Base-by-base conservation (phyloP, 305 asterid species). In the Rubia peregrina region DNA sequence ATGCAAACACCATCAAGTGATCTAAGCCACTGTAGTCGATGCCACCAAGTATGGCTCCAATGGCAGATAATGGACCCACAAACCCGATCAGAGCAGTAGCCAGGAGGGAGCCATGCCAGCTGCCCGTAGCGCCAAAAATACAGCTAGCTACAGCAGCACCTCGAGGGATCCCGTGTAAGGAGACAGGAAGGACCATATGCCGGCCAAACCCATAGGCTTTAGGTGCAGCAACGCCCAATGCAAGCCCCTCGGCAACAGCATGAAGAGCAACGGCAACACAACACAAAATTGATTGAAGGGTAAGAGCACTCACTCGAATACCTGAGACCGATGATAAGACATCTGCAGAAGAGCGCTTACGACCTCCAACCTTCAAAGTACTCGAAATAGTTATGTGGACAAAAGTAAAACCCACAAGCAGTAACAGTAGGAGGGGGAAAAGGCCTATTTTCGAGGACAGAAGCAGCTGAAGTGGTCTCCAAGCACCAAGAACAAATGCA, bases 71-170 rank as follows among this genome's bases (percentile, higher is more conserved):
- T 3, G 98, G 98, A 68, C 96, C 94, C 41, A 89, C 88, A 11
- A 88, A 84, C 48, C 97, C 98, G 0, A 93, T 77, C 0, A 90
- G 75, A 1, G 93, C 96, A 38, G 97, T 89, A 1, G 97, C 92
- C 13, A 89, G 49, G 5, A 93, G 89, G 36, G 98, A 78, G 0
- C 85, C 88, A 0, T 93, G 96, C 98, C 98, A 93, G 76, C 94
- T 93, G 81, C 80, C 89, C 0, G 98, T 93, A 1, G 95, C 95
- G 46, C 95, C 97, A 9, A 80, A 89, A 6, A 90, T 84, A 78
- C 98, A 90, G 84, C 98, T 93, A 9, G 98, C 97, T 4, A 88
- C 98, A 22, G 97, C 97, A 0, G 98, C 96, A 38, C 98, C 98
- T 5, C 97, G 87, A 6, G 97, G 97, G 68, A 93, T 83, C n/a